These are phyloP conservation scores for Dictyophora rubrovolvata DNA, from an alignment of 768 basidiomycete species.

Conservation along the genomic window DNA sequence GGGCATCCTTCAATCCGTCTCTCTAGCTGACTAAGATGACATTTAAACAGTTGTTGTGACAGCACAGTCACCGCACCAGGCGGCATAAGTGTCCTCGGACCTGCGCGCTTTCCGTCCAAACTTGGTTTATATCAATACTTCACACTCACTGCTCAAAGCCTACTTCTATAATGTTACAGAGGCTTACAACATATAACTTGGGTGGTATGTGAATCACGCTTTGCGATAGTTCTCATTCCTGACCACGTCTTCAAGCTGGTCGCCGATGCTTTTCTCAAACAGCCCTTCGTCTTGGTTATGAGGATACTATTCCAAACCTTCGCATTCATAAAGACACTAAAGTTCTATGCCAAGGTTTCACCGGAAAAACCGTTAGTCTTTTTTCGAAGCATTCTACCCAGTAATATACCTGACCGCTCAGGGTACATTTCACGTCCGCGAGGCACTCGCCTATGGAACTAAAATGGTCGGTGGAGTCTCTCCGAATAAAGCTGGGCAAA, in stretches of 20 bases:
- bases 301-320: slow-evolving; percentile 84
- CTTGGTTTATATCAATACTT: not conserved
- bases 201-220: not conserved
- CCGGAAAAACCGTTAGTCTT: slow-evolving; percentile 80
- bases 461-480: slow-evolving; percentile 98
- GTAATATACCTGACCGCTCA: slow-evolving; percentile 18
- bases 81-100: not conserved
- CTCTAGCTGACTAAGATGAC: not conserved
- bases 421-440: slow-evolving; percentile 95
- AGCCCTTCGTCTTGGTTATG: slow-evolving; percentile 65
- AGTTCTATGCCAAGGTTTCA: slow-evolving; percentile 87
- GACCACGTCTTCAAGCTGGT: slow-evolving; percentile 11
- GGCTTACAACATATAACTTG: not conserved
- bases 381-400: not conserved
- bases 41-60: not conserved
- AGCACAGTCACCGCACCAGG: not conserved
- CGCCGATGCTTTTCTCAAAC: slow-evolving; percentile 73
- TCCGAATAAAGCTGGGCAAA: slow-evolving; percentile 92
- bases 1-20: not conserved
- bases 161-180: slow-evolving; percentile 1
- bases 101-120: not conserved
- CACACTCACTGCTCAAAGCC: not conserved
- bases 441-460: slow-evolving; percentile 91
- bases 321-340: slow-evolving; percentile 90
- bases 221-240: not conserved